Evolutionary conservation across 2,329 filamentous ascomycete species (phyloP).

Genomic region (Orbilia quercus): DNA sequence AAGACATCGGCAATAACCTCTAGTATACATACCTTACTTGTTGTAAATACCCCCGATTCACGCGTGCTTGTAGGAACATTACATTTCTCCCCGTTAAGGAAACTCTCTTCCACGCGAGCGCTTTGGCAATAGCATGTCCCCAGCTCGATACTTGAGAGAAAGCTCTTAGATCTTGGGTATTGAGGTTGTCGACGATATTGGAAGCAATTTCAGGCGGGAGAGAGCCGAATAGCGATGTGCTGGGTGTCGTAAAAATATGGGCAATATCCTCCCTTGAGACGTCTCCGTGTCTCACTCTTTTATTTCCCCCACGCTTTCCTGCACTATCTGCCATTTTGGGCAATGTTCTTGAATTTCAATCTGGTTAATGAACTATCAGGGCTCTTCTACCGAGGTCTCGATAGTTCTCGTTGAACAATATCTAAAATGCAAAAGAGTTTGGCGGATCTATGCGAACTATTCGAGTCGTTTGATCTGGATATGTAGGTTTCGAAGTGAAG

Average conservation of each 20-base stretch:
- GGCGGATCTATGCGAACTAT: too few relatives aligned
- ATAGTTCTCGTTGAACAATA: too few relatives aligned
- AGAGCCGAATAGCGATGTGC: slow-evolving; percentile 8
- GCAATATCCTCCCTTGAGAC: neutral
- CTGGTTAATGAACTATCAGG: too few relatives aligned
- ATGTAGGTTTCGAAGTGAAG: too few relatives aligned
- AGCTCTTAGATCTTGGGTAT: neutral
- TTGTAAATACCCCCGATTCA: neutral
- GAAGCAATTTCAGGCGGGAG: slow-evolving; percentile 6
- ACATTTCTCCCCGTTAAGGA: neutral
- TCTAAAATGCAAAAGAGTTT: too few relatives aligned
- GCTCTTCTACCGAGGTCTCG: too few relatives aligned
- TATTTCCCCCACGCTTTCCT: too few relatives aligned
- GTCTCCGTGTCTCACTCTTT: too few relatives aligned
- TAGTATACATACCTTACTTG: slow-evolving; percentile 20
- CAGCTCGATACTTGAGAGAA: slow-evolving; percentile 15
- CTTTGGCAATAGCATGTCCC: slow-evolving; percentile 6
- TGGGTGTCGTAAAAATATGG: neutral
- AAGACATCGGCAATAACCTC: neutral
- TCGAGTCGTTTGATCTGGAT: too few relatives aligned
- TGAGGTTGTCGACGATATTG: slow-evolving; percentile 8
- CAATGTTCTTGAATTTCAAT: too few relatives aligned
- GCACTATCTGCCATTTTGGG: too few relatives aligned
- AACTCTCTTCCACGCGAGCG: neutral
- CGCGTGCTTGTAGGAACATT: neutral